Evolutionary conservation across 2,329 filamentous ascomycete genomes (phyloP).

Genomic region (Trichophyton schoenleinii): DNA sequence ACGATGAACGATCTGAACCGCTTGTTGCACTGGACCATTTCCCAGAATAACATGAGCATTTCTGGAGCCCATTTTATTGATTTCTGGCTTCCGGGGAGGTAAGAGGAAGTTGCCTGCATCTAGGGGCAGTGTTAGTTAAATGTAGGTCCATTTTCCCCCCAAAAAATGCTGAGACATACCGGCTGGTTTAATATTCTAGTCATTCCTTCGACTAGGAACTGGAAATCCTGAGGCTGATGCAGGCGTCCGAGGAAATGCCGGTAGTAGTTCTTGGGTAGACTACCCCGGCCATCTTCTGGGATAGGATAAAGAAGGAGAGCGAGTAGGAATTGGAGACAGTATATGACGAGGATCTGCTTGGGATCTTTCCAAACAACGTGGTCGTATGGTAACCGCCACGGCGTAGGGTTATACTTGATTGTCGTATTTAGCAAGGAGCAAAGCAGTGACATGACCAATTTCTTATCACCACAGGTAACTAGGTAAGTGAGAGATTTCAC

Average conservation of each 20-base stretch:
- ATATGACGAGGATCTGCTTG: constrained; percentile 80
- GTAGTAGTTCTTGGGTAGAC: constrained; percentile 75
- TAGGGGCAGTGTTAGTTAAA: constrained; percentile 19
- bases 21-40: constrained; percentile 93
- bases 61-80: constrained; percentile 80
- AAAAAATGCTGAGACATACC: constrained; percentile 22
- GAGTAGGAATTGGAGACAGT: constrained; percentile 82
- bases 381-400: constrained; percentile 89
- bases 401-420: constrained; percentile 88
- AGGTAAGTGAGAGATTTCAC: constrained; percentile 79
- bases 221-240: constrained; percentile 90
- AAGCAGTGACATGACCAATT: constrained; percentile 74
- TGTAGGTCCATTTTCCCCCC: no score
- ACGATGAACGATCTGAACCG: constrained; percentile 93
- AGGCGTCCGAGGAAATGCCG: constrained; percentile 82
- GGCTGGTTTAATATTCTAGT: constrained; percentile 84
- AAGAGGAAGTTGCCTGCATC: constrained; percentile 76
- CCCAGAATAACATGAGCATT: constrained; percentile 96
- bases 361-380: constrained; percentile 83
- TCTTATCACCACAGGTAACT: constrained; percentile 77
- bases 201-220: constrained; percentile 93
- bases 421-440: constrained; percentile 92
- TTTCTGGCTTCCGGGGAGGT: constrained; percentile 72
- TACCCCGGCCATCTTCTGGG: constrained; percentile 56
- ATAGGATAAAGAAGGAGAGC: constrained; percentile 76